These are phyloP conservation scores for Trichophyton schoenleinii DNA, from an alignment of 2,329 filamentous ascomycete species.

Conservation along the genomic window DNA sequence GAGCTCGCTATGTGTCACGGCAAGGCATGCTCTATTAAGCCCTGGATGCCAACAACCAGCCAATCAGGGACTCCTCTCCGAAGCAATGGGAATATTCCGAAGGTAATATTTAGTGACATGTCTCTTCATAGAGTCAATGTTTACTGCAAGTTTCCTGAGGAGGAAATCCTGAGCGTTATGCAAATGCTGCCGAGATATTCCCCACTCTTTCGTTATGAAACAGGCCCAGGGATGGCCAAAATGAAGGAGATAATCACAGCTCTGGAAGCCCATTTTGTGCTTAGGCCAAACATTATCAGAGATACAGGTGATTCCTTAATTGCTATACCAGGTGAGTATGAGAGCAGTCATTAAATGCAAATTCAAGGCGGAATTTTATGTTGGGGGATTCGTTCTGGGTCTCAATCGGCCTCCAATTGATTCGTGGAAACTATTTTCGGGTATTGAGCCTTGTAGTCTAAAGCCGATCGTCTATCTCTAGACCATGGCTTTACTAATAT, in stretches of 20 bases:
- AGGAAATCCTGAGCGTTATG: background rate
- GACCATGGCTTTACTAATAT: too few species aligned
- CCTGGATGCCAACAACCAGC: background rate
- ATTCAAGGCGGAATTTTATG: background rate
- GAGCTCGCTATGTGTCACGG: background rate
- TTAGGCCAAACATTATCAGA: background rate
- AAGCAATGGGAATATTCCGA: background rate
- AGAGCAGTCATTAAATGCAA: background rate
- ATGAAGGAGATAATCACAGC: slow-evolving; percentile 1
- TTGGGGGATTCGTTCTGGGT: background rate
- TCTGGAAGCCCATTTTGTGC: background rate
- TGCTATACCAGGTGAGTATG: background rate
- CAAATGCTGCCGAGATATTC: slow-evolving; percentile 3
- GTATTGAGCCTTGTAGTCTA: too few species aligned
- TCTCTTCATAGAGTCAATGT: background rate
- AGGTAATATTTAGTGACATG: background rate
- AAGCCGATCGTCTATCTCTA: too few species aligned
- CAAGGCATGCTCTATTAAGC: background rate
- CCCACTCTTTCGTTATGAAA: background rate
- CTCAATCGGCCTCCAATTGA: background rate
- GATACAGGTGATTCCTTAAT: background rate
- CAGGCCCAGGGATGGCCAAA: background rate
- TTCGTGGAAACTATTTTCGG: too few species aligned
- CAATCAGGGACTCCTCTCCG: slow-evolving; percentile 4
- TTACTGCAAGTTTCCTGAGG: background rate